Percentiles rank a stretch among this genome's conserved stretches.
Evolutionary conservation across 441 rosid species (phyloP).

Genomic region (Kokia cookei): DNA sequence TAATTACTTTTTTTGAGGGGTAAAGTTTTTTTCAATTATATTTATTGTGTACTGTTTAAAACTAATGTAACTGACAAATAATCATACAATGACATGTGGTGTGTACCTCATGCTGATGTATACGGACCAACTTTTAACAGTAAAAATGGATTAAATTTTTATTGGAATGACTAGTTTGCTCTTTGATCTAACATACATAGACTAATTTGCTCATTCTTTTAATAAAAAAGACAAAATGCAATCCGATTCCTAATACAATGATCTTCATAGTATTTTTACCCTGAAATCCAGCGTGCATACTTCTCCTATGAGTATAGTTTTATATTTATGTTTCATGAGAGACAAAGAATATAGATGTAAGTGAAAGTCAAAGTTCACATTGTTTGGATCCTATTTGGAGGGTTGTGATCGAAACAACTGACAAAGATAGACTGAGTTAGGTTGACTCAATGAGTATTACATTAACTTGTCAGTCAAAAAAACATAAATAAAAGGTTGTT

Average conservation of each 20-base stretch:
- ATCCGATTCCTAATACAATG: too few species aligned
- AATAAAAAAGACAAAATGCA: accelerated
- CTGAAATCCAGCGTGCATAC: background rate
- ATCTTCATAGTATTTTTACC: accelerated
- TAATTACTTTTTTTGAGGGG: too few species aligned
- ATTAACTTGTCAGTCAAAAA: slow-evolving; percentile 17
- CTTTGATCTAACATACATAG: too few species aligned
- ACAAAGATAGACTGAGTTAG: slow-evolving; percentile 32
- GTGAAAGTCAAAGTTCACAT: slow-evolving; percentile 50
- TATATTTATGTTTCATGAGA: background rate
- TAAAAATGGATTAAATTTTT: too few species aligned
- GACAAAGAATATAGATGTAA: slow-evolving; percentile 9
- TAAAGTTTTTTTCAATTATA: too few species aligned
- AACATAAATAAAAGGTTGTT: background rate
- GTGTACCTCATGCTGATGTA: too few species aligned
- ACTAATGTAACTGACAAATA: too few species aligned
- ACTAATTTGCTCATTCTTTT: too few species aligned
- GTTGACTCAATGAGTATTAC: slow-evolving; percentile 26
- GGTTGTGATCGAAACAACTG: slow-evolving; percentile 44
- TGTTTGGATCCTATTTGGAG: slow-evolving; percentile 48
- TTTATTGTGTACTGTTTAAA: too few species aligned
- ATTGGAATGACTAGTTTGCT: too few species aligned
- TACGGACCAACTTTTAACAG: too few species aligned
- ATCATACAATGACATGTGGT: too few species aligned
- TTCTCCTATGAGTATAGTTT: background rate